These are phyloP conservation scores for Pleurotus giganteus DNA, from an alignment of 768 basidiomycete species.

Conservation along the genomic window DNA sequence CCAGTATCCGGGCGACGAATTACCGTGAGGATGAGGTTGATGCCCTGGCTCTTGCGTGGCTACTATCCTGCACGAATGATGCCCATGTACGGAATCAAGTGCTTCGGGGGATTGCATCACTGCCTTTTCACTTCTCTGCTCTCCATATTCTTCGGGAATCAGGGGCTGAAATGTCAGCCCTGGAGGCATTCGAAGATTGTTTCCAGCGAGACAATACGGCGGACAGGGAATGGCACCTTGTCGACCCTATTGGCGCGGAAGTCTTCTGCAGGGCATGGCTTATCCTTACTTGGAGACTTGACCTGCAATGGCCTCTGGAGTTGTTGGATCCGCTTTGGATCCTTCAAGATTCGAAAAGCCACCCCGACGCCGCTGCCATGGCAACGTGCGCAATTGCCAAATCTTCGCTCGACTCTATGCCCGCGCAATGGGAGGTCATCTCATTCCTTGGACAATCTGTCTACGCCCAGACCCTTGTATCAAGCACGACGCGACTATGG, in stretches of 20 bases:
- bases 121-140: conserved; percentile 36
- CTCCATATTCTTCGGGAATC: conserved; percentile 34
- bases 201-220: conserved; percentile 37
- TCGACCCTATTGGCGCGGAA: conserved; percentile 30
- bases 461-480: conserved; percentile 29
- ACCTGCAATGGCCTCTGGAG: conserved; percentile 32
- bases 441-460: conserved; percentile 28
- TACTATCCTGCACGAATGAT: conserved; percentile 33
- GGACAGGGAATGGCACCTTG: conserved; percentile 34
- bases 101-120: conserved; percentile 35
- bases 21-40: conserved; percentile 32
- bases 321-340: conserved; percentile 32
- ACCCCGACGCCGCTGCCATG: conserved; percentile 31
- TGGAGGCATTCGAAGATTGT: conserved; percentile 33
- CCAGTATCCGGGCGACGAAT: not conserved
- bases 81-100: conserved; percentile 27
- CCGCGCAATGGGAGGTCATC: conserved; percentile 34
- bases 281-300: conserved; percentile 32
- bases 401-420: conserved; percentile 31
- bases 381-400: conserved; percentile 35
- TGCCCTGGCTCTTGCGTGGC: conserved; percentile 35
- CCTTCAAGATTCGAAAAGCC: conserved; percentile 25
- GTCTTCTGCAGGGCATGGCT: conserved; percentile 42
- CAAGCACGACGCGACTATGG: conserved; percentile 30
- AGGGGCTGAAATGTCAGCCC: conserved; percentile 29